Evolutionary conservation across 768 basidiomycete species (phyloP).

Genomic region (Suillus sp.): DNA sequence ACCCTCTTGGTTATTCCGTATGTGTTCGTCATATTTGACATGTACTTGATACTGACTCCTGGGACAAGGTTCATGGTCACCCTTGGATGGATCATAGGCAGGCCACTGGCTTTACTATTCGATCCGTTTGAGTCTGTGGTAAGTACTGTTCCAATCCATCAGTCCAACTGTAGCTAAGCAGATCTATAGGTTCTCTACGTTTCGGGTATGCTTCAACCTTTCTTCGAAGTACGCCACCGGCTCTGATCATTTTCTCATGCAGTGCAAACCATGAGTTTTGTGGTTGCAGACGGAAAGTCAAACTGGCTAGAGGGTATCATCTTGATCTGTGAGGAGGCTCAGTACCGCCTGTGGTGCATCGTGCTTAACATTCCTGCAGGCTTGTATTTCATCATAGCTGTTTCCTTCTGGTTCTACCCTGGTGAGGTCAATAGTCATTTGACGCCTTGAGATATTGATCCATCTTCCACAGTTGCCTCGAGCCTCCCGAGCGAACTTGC

Average conservation of each 20-base stretch:
- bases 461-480: background rate
- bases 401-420: conserved; percentile 68
- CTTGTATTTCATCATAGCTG: conserved; percentile 70
- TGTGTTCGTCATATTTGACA: conserved; percentile 26
- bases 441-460: background rate
- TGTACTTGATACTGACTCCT: conserved; percentile 4
- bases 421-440: conserved; percentile 21
- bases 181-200: conserved; percentile 37
- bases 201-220: conserved; percentile 31
- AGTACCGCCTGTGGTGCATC: background rate
- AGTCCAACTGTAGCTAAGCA: conserved; percentile 15
- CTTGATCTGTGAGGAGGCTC: conserved; percentile 57
- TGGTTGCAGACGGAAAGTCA: conserved; percentile 77
- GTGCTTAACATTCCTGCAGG: conserved; percentile 38
- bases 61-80: conserved; percentile 62
- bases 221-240: conserved; percentile 28
- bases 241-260: conserved; percentile 15
- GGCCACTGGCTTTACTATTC: conserved; percentile 79
- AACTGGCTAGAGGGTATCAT: conserved; percentile 85
- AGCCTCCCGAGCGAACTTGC: conserved; percentile 25
- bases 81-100: conserved; percentile 80
- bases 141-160: conserved; percentile 21
- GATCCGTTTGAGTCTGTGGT: conserved; percentile 88
- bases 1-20: conserved; percentile 85
- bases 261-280: conserved; percentile 86